Evolutionary conservation across 1,139 yeast genomes (phyloP), one percentile per base, ranked within the genome.

Genomic region (Yamadazyma diospyri): DNA sequence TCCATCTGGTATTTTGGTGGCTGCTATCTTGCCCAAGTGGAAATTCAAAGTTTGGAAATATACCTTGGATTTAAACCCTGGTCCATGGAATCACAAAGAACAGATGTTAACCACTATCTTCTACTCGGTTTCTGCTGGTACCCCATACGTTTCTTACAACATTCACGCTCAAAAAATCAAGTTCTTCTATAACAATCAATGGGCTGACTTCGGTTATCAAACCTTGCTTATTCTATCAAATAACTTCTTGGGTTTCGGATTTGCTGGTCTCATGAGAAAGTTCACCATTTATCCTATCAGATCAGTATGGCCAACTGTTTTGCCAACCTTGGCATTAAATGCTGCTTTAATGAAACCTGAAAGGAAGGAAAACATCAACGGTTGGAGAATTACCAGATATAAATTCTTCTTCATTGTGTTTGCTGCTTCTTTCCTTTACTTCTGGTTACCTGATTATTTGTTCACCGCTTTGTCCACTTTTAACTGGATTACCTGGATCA

Each of bases 71-170:
- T 76, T 45, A 69, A 78, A 50, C 36, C 76, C 78, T 1, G 78
- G 79, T 4, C 76, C 76, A 6, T 79, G 81, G 79, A 58, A 65
- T 27, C 62, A 55, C 40, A 79, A 79, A 50, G 85, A 79, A 47
- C 84, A 78, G 48, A 70, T 74, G 72, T 64, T 77, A 39, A 63
- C 77, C 3, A 72, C 82, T 0, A 42, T 72, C 10, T 45, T 49
- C 40, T 51, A 39, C 33, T 41, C 50, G 1, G 50, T 52, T 7
- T 41, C 54, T 5, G 40, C 43, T 11, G 40, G 42, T 22, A 46
- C 43, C 12, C 45, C 50, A 7, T 51, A 51, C 27, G 53, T 49
- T 12, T 41, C 46, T 4, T 40, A 32, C 23, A 52, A 51, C 25
- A 61, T 70, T 37, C 57, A 62, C 33, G 67, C 64, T 10, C 76